Percentiles rank a stretch among this genome's conserved stretches.
These are phyloP conservation scores for Fusarium humuli DNA, from an alignment of 2,329 filamentous ascomycete genomes.

Conservation along the genomic window DNA sequence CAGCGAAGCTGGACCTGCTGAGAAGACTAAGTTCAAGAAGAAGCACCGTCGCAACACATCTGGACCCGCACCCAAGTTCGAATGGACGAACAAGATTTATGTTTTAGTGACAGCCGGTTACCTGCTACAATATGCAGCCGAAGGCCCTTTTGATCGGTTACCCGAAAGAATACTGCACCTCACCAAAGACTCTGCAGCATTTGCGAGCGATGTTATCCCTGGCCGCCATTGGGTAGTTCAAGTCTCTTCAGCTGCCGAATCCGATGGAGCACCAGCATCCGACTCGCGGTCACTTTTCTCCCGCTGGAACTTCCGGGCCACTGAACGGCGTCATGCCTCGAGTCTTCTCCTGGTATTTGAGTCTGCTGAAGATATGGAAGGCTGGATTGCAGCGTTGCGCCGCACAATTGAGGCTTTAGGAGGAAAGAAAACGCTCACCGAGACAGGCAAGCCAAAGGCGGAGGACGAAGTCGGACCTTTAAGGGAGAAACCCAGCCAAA, in stretches of 20 bases:
- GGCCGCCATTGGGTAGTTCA: slow-evolving; percentile 85
- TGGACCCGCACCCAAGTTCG: slow-evolving; percentile 60
- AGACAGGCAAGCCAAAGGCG: slow-evolving; percentile 66
- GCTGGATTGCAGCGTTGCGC: slow-evolving; percentile 77
- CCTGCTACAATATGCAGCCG: slow-evolving; percentile 78
- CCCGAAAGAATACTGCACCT: slow-evolving; percentile 81
- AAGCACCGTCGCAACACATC: slow-evolving; percentile 60
- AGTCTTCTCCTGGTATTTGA: slow-evolving; percentile 81
- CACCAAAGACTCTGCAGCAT: slow-evolving; percentile 80
- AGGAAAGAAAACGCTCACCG: slow-evolving; percentile 71
- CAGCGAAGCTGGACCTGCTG: slow-evolving; percentile 33
- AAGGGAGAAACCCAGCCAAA: slow-evolving; percentile 58
- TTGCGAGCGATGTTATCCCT: slow-evolving; percentile 82
- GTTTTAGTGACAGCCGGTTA: slow-evolving; percentile 78
- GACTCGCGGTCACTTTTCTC: slow-evolving; percentile 73
- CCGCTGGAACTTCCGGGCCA: slow-evolving; percentile 68
- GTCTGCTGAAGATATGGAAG: slow-evolving; percentile 78
- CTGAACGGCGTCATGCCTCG: slow-evolving; percentile 67
- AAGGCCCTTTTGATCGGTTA: slow-evolving; percentile 75
- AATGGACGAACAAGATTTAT: slow-evolving; percentile 79
- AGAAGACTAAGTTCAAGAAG: slow-evolving; percentile 57
- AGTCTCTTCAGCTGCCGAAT: slow-evolving; percentile 73
- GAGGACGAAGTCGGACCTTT: slow-evolving; percentile 53
- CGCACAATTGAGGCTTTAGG: slow-evolving; percentile 77
- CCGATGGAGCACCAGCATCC: slow-evolving; percentile 62